Base-by-base conservation (phyloP, 23 red algal species). In the Agarophyton chilense region DNA sequence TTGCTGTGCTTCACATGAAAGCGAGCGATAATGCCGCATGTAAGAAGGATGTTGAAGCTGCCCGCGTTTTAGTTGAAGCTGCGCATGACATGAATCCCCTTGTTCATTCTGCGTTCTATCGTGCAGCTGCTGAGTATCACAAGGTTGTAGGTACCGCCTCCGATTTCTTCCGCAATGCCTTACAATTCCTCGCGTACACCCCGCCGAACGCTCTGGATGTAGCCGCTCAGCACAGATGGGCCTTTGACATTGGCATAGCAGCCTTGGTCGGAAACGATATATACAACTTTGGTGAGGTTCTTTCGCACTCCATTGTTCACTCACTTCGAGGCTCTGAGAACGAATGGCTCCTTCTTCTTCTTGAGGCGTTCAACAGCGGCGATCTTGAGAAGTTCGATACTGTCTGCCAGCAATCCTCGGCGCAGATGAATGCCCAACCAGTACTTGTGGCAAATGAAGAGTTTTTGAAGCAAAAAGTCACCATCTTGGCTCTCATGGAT, bases 261-360 rank as follows among this genome's bases (percentile, higher is more conserved):
- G 93, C 97, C 16, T 61, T 99, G n/a, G 90, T 99, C 19, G 97
- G 92, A 19, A 88, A 85, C 72, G 94, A 91, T 24, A 96, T 99
- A 89, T 99, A 91, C 83, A 99, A 96, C 77, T 95, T 94, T 85
- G 97, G 97, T 71, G 97, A 99, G 77, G 90, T 99, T 77, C 91
- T 95, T 24, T 88, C 88, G 2, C 92, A 94, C 31, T 75, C 90
- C 33, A 91, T 99, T 50, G 90, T 99, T 5, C 84, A 83, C 51
- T 81, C 90, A 9, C 64, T 99, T 18, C 52, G 52, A 44, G 82
- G 67, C 46, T 83, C 83, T 24, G 95, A 94, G 58, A 84, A 92
- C 45, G 78, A 83, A 38, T 98, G 95, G 95, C 87, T 98, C 11
- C 44, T 89, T 6, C 82, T 77, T 13, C 60, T 98, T 29, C 80